phyloP scores from a whole-genome alignment of 441 rosid species.

The Mallotus repandus region DNA sequence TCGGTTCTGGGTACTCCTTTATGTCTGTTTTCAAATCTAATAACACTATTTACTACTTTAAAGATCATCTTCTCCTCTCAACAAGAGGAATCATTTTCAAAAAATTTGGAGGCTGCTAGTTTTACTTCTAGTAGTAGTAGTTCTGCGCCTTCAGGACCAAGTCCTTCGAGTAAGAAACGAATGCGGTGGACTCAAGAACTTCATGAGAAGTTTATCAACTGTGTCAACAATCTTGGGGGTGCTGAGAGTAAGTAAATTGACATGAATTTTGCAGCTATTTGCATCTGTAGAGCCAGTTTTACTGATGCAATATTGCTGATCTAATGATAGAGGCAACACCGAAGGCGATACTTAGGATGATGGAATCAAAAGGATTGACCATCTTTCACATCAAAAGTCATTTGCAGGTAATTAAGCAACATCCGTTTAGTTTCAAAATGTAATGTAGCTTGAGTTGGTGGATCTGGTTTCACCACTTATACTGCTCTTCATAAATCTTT shows the following conservation, averaged over 20 bases:
- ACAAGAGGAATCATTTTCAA: slow-evolving; percentile 39
- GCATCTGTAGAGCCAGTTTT: neutral
- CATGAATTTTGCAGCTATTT: neutral
- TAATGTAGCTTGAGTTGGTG: neutral
- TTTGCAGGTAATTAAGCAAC: neutral
- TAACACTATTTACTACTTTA: neutral
- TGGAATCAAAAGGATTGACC: slow-evolving; percentile 39
- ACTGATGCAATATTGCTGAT: slow-evolving; percentile 8
- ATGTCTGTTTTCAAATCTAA: neutral
- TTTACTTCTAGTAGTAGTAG: slow-evolving; percentile 26
- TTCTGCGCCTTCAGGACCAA: slow-evolving; percentile 21
- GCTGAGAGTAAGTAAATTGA: slow-evolving; percentile 65
- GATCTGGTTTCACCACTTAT: neutral
- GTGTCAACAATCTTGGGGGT: slow-evolving; percentile 71
- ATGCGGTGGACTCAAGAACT: slow-evolving; percentile 89
- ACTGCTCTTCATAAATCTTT: too few species aligned
- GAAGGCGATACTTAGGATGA: slow-evolving; percentile 72
- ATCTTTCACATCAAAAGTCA: slow-evolving; percentile 13
- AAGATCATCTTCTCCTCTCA: slow-evolving; percentile 33
- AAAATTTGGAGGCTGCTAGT: slow-evolving; percentile 9
- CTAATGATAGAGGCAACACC: slow-evolving; percentile 72
- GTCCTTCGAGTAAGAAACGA: slow-evolving; percentile 47
- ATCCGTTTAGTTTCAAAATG: too few species aligned
- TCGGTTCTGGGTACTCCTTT: neutral
- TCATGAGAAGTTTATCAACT: slow-evolving; percentile 76